phyloP scores from a whole-genome alignment of 2,329 filamentous ascomycete species.

The Oidium heveae region DNA sequence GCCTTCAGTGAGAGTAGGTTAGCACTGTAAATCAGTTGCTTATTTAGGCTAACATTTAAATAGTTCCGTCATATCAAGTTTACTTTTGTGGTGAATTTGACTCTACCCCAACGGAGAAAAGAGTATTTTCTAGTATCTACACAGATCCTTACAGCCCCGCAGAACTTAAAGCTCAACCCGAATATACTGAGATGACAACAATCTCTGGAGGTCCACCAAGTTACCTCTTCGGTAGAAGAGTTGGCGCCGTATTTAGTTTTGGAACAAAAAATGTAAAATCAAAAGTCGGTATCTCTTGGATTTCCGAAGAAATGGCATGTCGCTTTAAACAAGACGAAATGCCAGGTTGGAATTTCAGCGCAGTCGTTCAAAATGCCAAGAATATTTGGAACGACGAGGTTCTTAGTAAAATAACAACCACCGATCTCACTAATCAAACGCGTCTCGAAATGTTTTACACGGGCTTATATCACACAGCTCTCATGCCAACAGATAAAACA shows the following conservation, averaged over 20 bases:
- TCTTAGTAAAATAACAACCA: conserved; percentile 34
- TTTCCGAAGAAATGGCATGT: conserved; percentile 23
- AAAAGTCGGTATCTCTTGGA: conserved; percentile 24
- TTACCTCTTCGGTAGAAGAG: conserved; percentile 2
- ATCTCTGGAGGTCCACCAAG: neutral
- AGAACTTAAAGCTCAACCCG: neutral
- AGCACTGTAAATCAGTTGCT: neutral
- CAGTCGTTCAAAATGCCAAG: conserved; percentile 20
- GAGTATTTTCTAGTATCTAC: conserved; percentile 1
- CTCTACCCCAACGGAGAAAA: conserved; percentile 15
- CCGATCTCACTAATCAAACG: conserved; percentile 24
- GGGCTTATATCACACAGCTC: conserved; percentile 36
- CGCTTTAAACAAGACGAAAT: conserved; percentile 22
- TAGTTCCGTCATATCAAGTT: conserved; percentile 16
- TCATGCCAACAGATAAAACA: conserved; percentile 44
- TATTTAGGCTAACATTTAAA: neutral
- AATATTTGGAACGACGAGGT: conserved; percentile 34
- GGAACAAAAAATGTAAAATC: conserved; percentile 18
- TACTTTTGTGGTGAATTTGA: conserved; percentile 39
- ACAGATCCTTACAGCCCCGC: conserved; percentile 2
- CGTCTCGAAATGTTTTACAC: conserved; percentile 38
- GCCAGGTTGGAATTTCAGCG: conserved; percentile 18
- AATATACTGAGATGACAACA: neutral
- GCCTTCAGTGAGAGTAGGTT: conserved; percentile 1
- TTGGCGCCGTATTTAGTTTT: conserved; percentile 19